Evolutionary conservation across 2,329 filamentous ascomycete species (phyloP).

Genomic region (Penicillium sp.): DNA sequence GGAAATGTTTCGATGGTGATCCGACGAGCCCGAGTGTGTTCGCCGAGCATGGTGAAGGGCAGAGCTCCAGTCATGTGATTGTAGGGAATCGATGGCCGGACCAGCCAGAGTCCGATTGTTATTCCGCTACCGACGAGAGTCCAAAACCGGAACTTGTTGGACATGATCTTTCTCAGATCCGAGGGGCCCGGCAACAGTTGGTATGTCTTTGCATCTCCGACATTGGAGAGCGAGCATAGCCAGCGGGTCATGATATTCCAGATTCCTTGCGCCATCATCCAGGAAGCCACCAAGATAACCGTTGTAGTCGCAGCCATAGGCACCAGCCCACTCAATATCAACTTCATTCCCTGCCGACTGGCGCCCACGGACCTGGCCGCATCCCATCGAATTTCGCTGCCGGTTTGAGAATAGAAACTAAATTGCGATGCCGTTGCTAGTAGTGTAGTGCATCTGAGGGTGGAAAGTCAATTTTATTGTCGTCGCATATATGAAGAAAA

Average conservation of each 20-base stretch:
- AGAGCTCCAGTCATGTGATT: slow-evolving; percentile 32
- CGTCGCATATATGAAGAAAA: neutral
- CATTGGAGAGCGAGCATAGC: slow-evolving; percentile 21
- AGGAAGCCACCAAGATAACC: slow-evolving; percentile 21
- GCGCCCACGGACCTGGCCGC: slow-evolving; percentile 29
- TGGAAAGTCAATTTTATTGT: neutral
- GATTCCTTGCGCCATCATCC: slow-evolving; percentile 24
- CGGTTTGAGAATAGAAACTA: slow-evolving; percentile 34
- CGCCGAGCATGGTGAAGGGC: slow-evolving; percentile 25
- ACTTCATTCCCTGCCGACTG: slow-evolving; percentile 29
- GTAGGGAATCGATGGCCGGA: slow-evolving; percentile 30
- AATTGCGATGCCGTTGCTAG: slow-evolving; percentile 29
- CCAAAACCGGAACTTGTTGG: slow-evolving; percentile 14
- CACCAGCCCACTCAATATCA: slow-evolving; percentile 30
- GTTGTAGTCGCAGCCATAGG: slow-evolving; percentile 24
- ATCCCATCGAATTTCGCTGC: slow-evolving; percentile 33
- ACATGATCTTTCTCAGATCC: slow-evolving; percentile 10
- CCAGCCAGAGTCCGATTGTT: slow-evolving; percentile 20
- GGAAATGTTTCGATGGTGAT: slow-evolving; percentile 24
- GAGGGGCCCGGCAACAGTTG: slow-evolving; percentile 14
- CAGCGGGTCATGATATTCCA: slow-evolving; percentile 24
- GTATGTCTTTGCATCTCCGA: slow-evolving; percentile 15
- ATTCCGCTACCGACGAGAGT: slow-evolving; percentile 17
- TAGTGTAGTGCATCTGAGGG: slow-evolving; percentile 20
- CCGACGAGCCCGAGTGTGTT: slow-evolving; percentile 8